Conservation (phyloP, 768 basidiomycete species). For the Mycena capillaripes region DNA sequence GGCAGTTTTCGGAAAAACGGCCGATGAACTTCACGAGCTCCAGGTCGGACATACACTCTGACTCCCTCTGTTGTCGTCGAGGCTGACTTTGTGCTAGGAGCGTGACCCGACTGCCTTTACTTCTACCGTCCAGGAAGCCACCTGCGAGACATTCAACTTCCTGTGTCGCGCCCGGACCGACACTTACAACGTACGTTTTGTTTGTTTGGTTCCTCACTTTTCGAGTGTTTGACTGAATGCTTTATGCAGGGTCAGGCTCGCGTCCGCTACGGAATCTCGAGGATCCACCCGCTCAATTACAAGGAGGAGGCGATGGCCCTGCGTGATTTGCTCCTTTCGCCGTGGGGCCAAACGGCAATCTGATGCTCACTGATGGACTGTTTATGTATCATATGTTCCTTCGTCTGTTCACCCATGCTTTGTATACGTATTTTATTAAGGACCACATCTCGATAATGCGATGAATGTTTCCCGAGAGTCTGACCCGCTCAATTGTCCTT, state of each 20-base stretch:
- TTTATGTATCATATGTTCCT: background rate
- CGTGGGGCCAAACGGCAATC: conserved; percentile 62
- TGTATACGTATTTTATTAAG: background rate
- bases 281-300: conserved; percentile 76
- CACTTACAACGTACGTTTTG: conserved; percentile 78
- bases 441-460: background rate
- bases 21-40: conserved; percentile 82
- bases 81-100: conserved; percentile 55
- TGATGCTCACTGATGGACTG: conserved; percentile 3
- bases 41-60: conserved; percentile 60
- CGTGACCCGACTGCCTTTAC: conserved; percentile 72
- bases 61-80: background rate
- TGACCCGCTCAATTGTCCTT: too few relatives aligned
- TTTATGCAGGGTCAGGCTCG: conserved; percentile 78
- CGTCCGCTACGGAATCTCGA: conserved; percentile 86
- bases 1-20: conserved; percentile 80
- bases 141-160: conserved; percentile 84
- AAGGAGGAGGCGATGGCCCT: conserved; percentile 73
- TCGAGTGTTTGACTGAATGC: background rate
- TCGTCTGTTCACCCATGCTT: background rate
- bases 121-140: conserved; percentile 71
- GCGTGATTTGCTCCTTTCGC: conserved; percentile 69
- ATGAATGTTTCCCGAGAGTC: background rate
- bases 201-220: background rate
- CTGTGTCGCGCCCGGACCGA: conserved; percentile 90